Conservation (phyloP, 116 monocot genomes). For the Phalaenopsis hybrid region DNA sequence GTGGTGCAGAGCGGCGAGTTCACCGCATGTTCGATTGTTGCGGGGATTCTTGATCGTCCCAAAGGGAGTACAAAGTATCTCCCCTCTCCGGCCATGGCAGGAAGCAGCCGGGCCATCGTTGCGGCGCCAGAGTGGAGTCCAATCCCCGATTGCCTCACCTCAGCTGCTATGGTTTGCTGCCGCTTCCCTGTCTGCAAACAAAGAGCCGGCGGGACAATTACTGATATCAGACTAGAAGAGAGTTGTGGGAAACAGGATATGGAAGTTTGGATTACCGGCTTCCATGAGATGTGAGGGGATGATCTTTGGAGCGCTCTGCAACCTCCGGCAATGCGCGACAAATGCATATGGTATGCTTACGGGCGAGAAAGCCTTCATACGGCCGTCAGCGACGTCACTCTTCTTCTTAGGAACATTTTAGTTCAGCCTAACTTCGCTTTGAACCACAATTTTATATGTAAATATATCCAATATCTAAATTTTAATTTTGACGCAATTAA, state of each 20-base stretch:
- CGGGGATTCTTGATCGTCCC: slow-evolving; percentile 34
- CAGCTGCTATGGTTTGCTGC: slow-evolving; percentile 64
- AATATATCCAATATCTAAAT: too few relatives aligned
- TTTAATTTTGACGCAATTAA: too few relatives aligned
- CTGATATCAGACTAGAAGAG: background rate
- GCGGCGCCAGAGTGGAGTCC: slow-evolving; percentile 70
- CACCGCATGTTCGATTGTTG: slow-evolving; percentile 44
- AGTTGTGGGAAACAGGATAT: background rate
- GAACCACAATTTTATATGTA: too few relatives aligned
- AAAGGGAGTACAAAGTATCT: slow-evolving; percentile 49
- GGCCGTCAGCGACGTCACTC: too few relatives aligned
- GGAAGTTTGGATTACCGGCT: slow-evolving; percentile 18
- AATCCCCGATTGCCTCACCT: slow-evolving; percentile 37
- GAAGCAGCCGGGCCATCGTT: slow-evolving; percentile 42
- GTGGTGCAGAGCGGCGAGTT: slow-evolving; percentile 66
- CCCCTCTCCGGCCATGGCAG: slow-evolving; percentile 83
- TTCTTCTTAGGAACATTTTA: too few relatives aligned
- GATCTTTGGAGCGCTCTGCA: slow-evolving; percentile 12
- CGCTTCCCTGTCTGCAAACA: slow-evolving; percentile 39
- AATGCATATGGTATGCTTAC: too few relatives aligned
- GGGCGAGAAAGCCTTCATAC: too few relatives aligned
- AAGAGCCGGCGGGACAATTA: background rate
- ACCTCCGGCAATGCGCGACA: slow-evolving; percentile 1
- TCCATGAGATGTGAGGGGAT: slow-evolving; percentile 34
- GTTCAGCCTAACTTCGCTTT: too few relatives aligned